Evolutionary conservation across 139 green algal genomes (phyloP).

Genomic region (Asterochloris sp.): DNA sequence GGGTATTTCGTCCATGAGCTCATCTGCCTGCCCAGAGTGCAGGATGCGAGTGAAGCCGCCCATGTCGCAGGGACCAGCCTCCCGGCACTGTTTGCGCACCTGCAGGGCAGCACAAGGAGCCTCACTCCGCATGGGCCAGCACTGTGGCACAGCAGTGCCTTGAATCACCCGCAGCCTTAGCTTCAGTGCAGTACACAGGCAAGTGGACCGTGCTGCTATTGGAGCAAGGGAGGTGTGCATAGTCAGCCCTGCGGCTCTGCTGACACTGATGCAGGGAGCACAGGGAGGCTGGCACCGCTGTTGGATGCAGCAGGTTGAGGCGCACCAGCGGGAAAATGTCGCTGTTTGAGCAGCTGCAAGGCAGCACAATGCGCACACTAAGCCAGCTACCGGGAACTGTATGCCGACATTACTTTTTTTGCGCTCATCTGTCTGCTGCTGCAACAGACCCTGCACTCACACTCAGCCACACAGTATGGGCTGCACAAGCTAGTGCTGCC

Average conservation of each 20-base stretch:
- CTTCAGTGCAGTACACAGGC: neutral
- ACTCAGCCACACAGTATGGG: neutral
- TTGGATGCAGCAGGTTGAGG: no score
- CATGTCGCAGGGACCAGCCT: slow-evolving; percentile 59
- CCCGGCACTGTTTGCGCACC: slow-evolving; percentile 69
- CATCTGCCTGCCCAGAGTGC: slow-evolving; percentile 82
- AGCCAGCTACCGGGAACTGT: no score
- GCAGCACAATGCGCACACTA: no score
- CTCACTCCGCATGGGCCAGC: neutral
- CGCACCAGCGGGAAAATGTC: no score
- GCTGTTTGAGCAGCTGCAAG: no score
- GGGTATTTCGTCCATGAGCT: slow-evolving; percentile 95
- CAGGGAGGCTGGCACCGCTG: neutral
- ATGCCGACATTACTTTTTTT: no score
- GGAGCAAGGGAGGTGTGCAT: neutral
- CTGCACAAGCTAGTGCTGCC: neutral
- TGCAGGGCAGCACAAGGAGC: slow-evolving; percentile 20
- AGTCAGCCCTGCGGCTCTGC: no score
- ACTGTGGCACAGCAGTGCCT: neutral
- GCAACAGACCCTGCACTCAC: neutral
- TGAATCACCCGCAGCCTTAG: neutral
- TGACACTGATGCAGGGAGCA: neutral
- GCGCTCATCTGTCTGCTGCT: neutral
- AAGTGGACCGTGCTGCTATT: neutral
- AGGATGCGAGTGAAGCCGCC: slow-evolving; percentile 94